Percentiles rank a stretch among this genome's conserved stretches.
phyloP scores from a whole-genome alignment of 495 filamentous ascomycete species.

The Penicillium flavigenum region DNA sequence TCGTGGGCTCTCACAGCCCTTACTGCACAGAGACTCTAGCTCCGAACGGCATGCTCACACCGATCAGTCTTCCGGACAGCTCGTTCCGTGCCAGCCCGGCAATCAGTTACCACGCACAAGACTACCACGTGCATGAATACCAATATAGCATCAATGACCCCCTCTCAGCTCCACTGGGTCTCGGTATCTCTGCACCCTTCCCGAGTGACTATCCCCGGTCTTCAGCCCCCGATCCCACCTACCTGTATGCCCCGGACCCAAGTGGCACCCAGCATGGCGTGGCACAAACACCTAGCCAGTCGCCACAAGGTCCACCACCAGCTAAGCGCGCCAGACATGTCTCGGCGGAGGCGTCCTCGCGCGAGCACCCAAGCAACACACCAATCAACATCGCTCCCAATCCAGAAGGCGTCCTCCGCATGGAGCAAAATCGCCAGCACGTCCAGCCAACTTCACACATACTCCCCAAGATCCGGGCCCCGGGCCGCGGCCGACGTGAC shows the following conservation, averaged over 20 bases:
- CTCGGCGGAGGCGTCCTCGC: slow-evolving; percentile 26
- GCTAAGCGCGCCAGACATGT: slow-evolving; percentile 33
- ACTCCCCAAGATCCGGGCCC: slow-evolving; percentile 39
- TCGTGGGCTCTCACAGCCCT: slow-evolving; percentile 28
- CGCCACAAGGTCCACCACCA: slow-evolving; percentile 26
- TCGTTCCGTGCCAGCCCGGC: slow-evolving; percentile 41
- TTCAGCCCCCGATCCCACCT: slow-evolving; percentile 24
- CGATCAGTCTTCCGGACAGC: slow-evolving; percentile 44
- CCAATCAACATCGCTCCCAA: slow-evolving; percentile 43
- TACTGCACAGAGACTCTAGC: slow-evolving; percentile 38
- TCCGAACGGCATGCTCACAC: slow-evolving; percentile 35
- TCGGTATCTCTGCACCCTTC: slow-evolving; percentile 43
- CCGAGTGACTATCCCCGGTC: slow-evolving; percentile 35
- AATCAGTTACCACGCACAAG: slow-evolving; percentile 41
- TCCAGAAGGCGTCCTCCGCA: slow-evolving; percentile 39
- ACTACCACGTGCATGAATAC: slow-evolving; percentile 32
- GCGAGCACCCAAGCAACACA: slow-evolving; percentile 36
- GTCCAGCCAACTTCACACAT: slow-evolving; percentile 25
- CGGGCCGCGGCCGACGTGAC: slow-evolving; percentile 44
- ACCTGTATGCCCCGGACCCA: slow-evolving; percentile 25
- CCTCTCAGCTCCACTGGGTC: slow-evolving; percentile 31
- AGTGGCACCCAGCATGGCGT: slow-evolving; percentile 21
- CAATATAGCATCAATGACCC: slow-evolving; percentile 34
- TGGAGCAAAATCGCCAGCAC: slow-evolving; percentile 37
- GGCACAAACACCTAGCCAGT: slow-evolving; percentile 25